Evolutionary conservation across 176 grass and related monocot species (phyloP), one percentile per base, ranked within the genome.

Genomic region (Musa itinerans): DNA sequence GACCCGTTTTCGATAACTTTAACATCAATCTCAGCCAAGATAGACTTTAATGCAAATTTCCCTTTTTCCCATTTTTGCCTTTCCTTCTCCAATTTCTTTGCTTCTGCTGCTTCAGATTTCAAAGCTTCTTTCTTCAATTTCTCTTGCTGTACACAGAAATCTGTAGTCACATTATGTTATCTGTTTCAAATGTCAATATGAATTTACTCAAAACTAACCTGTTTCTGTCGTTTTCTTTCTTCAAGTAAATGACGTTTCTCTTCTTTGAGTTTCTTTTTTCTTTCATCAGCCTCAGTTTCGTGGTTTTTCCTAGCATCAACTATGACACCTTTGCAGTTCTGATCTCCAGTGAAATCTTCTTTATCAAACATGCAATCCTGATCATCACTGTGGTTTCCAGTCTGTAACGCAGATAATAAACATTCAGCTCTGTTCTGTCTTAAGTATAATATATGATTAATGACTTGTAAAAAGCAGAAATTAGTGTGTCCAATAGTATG

Each of bases 11-110:
- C 80, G 80, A 79, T 58, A 51, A 98, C 26, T 51, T 64, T 91
- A 63, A 80, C 20, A 72, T 98, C 86, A 58, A 98, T 87, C 81
- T 82, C 75, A 29, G 81, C 76, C 0, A 92, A 78, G 78, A 93
- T 87, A 72, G 80, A 93, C 80, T 91, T 79, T 62, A 87, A 76
- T 63, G 90, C 88, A 61, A 79, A 73, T 79, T 91, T 93, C 50
- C 94, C 94, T 74, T 81, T 87, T 86, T 86, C 86, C 94, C 90
- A 93, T 23, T 89, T 82, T 17, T 63, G 58, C 71, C 80, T 87
- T 83, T 91, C 88, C 71, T 87, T 98, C 5, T 76, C 84, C 65
- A 74, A 82, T 56, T 93, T 89, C 75, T 75, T 91, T 83, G 75
- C 49, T 25, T 84, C 73, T 43, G 74, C 88, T 29, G 53, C 54